Percentiles rank a stretch among this genome's conserved stretches.
phyloP scores from a whole-genome alignment of 1,139 yeast species.

The Lipomyces yarrowii region DNA sequence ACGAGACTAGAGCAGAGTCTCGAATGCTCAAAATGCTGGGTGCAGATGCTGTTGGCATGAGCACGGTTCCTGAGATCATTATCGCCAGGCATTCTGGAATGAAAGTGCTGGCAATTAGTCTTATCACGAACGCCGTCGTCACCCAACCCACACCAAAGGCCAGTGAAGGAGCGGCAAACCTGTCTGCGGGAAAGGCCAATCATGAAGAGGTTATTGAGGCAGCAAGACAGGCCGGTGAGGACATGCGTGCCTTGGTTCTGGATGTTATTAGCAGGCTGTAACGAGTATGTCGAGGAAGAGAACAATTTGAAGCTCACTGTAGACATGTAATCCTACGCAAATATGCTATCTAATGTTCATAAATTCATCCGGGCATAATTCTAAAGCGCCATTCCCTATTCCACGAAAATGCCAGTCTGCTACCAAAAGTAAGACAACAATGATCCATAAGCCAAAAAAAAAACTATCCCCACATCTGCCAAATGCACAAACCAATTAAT shows the following conservation, averaged over 20 bases:
- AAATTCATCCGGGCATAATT: neutral
- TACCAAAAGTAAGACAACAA: neutral
- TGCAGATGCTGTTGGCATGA: slow-evolving; percentile 97
- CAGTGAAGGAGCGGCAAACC: slow-evolving; percentile 51
- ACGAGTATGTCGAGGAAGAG: neutral
- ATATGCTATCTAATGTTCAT: neutral
- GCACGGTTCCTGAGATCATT: slow-evolving; percentile 94
- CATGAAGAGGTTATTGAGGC: slow-evolving; percentile 87
- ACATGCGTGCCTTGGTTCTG: slow-evolving; percentile 18
- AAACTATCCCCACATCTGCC: neutral
- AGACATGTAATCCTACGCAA: neutral
- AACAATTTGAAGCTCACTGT: neutral
- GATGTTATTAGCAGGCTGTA: slow-evolving; percentile 13
- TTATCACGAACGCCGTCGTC: slow-evolving; percentile 84
- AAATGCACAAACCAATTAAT: neutral
- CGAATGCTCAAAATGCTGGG: slow-evolving; percentile 71
- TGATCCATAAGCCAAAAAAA: neutral
- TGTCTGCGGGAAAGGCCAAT: slow-evolving; percentile 79
- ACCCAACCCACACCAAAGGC: slow-evolving; percentile 77
- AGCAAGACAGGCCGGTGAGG: slow-evolving; percentile 42
- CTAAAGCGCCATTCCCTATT: neutral
- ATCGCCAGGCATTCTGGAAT: slow-evolving; percentile 88
- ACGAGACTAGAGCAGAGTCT: slow-evolving; percentile 92
- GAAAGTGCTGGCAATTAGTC: slow-evolving; percentile 77
- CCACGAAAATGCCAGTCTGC: neutral